Conservation (phyloP, 2,329 filamentous ascomycete species). For the Venturia nashicola region DNA sequence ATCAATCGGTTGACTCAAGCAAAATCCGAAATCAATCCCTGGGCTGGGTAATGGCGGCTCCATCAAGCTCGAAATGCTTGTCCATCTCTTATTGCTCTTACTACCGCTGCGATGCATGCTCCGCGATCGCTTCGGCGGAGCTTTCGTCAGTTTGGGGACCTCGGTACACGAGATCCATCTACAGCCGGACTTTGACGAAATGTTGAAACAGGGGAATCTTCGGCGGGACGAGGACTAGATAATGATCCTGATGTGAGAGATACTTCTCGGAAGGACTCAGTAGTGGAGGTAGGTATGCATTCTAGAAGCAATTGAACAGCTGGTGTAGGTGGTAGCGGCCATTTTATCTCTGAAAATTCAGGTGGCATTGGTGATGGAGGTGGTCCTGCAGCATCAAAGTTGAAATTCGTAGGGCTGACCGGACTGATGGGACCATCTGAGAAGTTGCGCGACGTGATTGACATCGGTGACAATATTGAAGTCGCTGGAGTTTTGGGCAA, state of each 20-base stretch:
- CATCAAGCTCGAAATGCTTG: not conserved
- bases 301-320: not conserved
- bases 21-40: slow-evolving; percentile 2
- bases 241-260: not conserved
- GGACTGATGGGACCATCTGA: not conserved
- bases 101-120: not conserved
- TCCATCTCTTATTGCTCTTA: slow-evolving; percentile 1
- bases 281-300: not conserved
- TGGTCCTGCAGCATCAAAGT: not conserved
- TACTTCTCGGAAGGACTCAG: not conserved
- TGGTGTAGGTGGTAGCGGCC: slow-evolving; percentile 1
- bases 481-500: not conserved
- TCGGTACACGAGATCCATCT: not conserved
- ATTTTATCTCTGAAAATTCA: slow-evolving; percentile 3
- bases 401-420: not conserved
- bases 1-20: slow-evolving; percentile 1
- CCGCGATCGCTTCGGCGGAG: not conserved
- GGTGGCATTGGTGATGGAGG: slow-evolving; percentile 6
- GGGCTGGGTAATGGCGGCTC: slow-evolving; percentile 7
- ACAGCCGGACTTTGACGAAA: not conserved
- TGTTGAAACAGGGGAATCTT: not conserved
- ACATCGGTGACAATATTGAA: not conserved
- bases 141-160: not conserved
- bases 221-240: not conserved
- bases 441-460: not conserved